Evolutionary conservation across 106 monocot genomes (phyloP).

Genomic region (Dendrobium officinale): DNA sequence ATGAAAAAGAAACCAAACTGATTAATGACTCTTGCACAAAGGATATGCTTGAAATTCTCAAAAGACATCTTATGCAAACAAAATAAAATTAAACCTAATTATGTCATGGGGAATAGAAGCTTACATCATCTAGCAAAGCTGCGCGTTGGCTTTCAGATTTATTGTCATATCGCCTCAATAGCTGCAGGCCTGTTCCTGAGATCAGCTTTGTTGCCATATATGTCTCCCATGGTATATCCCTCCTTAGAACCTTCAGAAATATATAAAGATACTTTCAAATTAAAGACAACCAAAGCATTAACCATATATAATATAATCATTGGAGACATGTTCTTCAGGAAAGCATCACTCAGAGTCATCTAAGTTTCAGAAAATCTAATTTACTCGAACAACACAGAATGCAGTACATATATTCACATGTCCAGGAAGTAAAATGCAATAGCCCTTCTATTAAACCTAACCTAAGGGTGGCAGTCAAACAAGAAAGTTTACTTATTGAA

Average conservation of each 20-base stretch:
- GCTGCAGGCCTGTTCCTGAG: constrained; percentile 69
- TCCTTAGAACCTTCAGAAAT: constrained; percentile 61
- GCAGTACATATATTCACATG: not conserved
- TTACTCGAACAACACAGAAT: not conserved
- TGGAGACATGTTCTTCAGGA: not conserved
- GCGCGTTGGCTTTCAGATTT: constrained; percentile 71
- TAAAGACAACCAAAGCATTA: not conserved
- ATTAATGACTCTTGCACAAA: not conserved
- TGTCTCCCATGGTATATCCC: constrained; percentile 96
- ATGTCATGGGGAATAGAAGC: not conserved
- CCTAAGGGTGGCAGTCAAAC: not conserved
- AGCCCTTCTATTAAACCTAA: not conserved
- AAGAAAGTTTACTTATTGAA: not conserved
- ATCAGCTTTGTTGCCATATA: constrained; percentile 91
- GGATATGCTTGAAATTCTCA: not conserved
- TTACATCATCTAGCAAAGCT: constrained; percentile 85
- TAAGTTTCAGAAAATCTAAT: not conserved
- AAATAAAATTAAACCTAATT: not conserved
- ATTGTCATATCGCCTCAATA: constrained; percentile 76
- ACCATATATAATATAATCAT: not conserved
- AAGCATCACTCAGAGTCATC: not conserved
- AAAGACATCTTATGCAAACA: not conserved
- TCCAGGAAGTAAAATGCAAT: not conserved
- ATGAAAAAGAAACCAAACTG: not conserved
- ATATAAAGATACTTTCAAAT: not conserved